phyloP scores from a whole-genome alignment of 306 rosid species.

The Argentina anserina region DNA sequence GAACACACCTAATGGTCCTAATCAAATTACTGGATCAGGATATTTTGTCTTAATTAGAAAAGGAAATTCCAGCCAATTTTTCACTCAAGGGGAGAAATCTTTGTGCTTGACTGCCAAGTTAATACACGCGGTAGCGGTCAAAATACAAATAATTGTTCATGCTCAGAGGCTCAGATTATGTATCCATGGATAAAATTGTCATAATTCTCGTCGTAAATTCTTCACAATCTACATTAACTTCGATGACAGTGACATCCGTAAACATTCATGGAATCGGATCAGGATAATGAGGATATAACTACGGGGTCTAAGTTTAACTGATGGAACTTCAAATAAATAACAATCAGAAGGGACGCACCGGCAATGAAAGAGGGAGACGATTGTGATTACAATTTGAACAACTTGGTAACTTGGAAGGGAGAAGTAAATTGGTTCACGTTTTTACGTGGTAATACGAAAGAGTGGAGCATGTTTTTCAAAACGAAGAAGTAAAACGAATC shows the following conservation, averaged over 20 bases:
- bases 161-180: background rate
- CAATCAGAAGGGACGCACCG: no score
- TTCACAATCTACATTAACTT: background rate
- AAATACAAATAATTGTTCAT: background rate
- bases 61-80: background rate
- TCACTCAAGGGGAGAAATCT: background rate
- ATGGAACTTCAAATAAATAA: background rate
- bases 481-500: no score
- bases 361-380: no score
- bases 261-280: no score
- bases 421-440: no score
- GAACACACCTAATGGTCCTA: background rate
- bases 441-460: no score
- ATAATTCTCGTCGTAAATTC: background rate
- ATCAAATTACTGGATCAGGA: background rate
- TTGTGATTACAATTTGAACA: no score
- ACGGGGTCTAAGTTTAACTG: background rate
- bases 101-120: background rate
- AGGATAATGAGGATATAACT: background rate
- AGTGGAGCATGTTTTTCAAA: no score
- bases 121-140: background rate
- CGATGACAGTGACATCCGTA: background rate
- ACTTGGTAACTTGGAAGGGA: no score
- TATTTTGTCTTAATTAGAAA: background rate
- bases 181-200: background rate